phyloP scores from a whole-genome alignment of 495 filamentous ascomycete species.

The Aspergillus nidulans region DNA sequence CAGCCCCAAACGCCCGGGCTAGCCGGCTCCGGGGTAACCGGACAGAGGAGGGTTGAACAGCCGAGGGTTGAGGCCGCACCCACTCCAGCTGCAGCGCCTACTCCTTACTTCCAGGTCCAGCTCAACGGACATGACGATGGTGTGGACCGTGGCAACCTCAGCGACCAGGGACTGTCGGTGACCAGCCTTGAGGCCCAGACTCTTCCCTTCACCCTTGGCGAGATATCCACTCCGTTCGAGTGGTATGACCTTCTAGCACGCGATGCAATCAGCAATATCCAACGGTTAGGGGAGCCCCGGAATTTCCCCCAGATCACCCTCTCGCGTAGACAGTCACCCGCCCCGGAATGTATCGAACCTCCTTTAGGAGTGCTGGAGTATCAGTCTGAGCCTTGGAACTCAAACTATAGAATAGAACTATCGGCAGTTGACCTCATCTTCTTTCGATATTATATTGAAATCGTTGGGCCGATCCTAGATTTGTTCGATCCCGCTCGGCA shows the following conservation, averaged over 20 bases:
- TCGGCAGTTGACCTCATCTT: neutral
- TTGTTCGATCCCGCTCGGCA: constrained; percentile 18
- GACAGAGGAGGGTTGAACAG: neutral
- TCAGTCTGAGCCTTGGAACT: constrained; percentile 1
- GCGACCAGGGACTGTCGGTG: neutral
- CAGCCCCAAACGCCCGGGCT: neutral
- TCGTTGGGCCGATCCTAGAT: constrained; percentile 4
- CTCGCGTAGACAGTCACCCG: constrained; percentile 6
- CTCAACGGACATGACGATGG: neutral
- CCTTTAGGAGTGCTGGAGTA: neutral
- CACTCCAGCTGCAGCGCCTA: neutral
- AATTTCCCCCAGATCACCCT: constrained; percentile 10
- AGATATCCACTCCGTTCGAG: constrained; percentile 14
- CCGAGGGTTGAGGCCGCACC: neutral
- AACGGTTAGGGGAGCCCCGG: constrained; percentile 6
- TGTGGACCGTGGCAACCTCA: neutral
- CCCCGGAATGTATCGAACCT: neutral
- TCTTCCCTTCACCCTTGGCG: constrained; percentile 9
- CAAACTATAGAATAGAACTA: constrained; percentile 15
- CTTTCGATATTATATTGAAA: neutral
- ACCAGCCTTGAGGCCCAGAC: neutral
- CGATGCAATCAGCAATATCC: constrained; percentile 18
- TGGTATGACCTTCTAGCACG: constrained; percentile 19
- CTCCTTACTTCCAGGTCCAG: neutral
- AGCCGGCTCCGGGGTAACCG: too few species aligned